Evolutionary conservation across 164 flowering plant genomes (phyloP), one percentile per base, ranked within the genome.

Genomic region (Dillenia suffruticosa): DNA sequence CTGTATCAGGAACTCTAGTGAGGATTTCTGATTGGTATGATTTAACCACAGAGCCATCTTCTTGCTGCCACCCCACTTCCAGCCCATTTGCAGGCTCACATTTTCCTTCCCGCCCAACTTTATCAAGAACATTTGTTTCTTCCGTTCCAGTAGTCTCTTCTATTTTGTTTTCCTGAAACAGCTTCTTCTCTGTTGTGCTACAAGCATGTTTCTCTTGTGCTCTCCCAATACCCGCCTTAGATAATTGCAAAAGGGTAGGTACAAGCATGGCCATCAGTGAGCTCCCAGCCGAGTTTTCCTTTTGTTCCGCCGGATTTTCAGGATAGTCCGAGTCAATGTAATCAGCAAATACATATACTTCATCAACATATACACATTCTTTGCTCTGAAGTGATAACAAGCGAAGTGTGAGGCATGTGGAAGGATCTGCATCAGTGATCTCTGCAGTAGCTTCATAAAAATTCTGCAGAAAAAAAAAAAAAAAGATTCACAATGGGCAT

Each of bases 381-480:
- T 82, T 82, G 51, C 67, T 79, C 67, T 86, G 85, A 76, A 90
- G 83, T 44, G 97, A 90, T 14, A 90, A 80, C 74, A 94, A 68
- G 3, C 91, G 87, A 54, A 93, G 70, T 0, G 87, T 89, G 57
- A 93, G 65, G 19, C 80, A 77, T 26, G 70, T 65, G 80, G 92
- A 89, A 22, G 98, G 90, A 45, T 73, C 71, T 57, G 77, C 75
- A 78, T 89, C 95, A 68, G 69, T 73, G 44, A 94, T 83, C 77
- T 89, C 89, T 62, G 93, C 96, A 10, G 98, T 89, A 64, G 97
- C 97, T 81, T 94, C 98, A 48, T 79, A 87, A 22, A 75, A 61
- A 66, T 83, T 91, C 97, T 89, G 87, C 56, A 70, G 67, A 44
- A 6, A 16, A 16, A 5, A 15, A 9, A 40, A 26, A 45, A 12